phyloP scores from a whole-genome alignment of 306 rosid species.

The Gastrolobium villosum region DNA sequence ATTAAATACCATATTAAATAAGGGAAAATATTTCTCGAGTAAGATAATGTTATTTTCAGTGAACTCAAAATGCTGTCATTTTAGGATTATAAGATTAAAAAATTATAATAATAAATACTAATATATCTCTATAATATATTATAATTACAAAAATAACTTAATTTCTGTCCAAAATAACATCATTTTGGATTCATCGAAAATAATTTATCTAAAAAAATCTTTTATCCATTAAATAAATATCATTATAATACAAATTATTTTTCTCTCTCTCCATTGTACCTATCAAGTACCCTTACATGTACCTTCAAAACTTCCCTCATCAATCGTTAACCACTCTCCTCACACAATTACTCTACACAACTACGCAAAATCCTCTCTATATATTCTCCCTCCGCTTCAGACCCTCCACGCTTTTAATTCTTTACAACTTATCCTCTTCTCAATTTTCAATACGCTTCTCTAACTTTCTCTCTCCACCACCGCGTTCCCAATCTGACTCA shows the following conservation, averaged over 20 bases:
- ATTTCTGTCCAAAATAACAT: too few relatives aligned
- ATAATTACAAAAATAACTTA: too few relatives aligned
- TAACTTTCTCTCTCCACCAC: background rate
- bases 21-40: too few relatives aligned
- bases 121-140: too few relatives aligned
- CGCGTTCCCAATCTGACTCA: conserved; percentile 12
- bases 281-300: conserved; percentile 80
- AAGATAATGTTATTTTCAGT: too few relatives aligned
- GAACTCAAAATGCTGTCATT: too few relatives aligned
- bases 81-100: too few relatives aligned
- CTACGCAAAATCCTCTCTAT: conserved; percentile 37
- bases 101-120: too few relatives aligned
- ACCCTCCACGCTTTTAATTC: conserved; percentile 44
- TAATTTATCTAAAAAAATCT: too few relatives aligned
- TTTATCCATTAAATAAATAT: too few relatives aligned
- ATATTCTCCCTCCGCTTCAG: conserved; percentile 41
- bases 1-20: too few relatives aligned
- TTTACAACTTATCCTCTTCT: background rate
- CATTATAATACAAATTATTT: background rate
- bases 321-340: background rate
- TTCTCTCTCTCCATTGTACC: conserved; percentile 55
- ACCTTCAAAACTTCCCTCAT: conserved; percentile 61
- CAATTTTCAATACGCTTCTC: background rate
- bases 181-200: too few relatives aligned
- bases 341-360: background rate